Base-by-base conservation (phyloP, 306 rosid genomes). In the Sophora flavescens region DNA sequence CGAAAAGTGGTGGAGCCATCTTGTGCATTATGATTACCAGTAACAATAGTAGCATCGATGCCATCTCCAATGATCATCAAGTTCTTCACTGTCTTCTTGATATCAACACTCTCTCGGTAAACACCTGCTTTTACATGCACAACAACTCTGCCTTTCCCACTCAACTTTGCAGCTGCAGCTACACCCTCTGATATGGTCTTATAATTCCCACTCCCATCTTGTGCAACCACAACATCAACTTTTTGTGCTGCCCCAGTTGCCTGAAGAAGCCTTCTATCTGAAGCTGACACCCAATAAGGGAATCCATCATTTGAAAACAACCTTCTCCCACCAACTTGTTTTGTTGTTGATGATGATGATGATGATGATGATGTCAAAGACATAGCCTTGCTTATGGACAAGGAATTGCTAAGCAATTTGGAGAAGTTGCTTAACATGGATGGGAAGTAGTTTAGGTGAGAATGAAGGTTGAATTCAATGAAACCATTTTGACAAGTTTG, bases 1-100 rank as follows among this genome's bases (percentile, higher is more conserved):
- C 85, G 52, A 61, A 85, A 88, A 41, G 98, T 93, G 9, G 97
- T 91, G 47, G 91, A 76, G 4, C 85, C 86, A 41, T 47, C 86
- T 60, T 51, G 36, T 3, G 11, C 61, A 65, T 64, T 87, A 6
- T 17, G 22, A 70, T 26, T 76, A 11, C 85, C 91, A 0, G 87
- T 83, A 13, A 93, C 87, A 73, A 88, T 59, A 4, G 98, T 88
- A 6, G 81, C 73, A 59, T 57, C 93, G 28, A 88, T 93, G 0
- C 97, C 98, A 86, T 93, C 98, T 39, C 98, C 97, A 28, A 80
- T 8, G 13, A 91, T 84, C 97, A 93, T 89, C 15, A 89, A 6
- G 51, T 89, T 89, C 51, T 54, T 87, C 78, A 86, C 66, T 18
- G 68, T 41, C 41, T 78, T 91, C 56, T 71, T 68, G 9, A 93